These are phyloP conservation scores for Sphaceloma murrayae DNA, from an alignment of 2,329 filamentous ascomycete species.

Conservation along the genomic window DNA sequence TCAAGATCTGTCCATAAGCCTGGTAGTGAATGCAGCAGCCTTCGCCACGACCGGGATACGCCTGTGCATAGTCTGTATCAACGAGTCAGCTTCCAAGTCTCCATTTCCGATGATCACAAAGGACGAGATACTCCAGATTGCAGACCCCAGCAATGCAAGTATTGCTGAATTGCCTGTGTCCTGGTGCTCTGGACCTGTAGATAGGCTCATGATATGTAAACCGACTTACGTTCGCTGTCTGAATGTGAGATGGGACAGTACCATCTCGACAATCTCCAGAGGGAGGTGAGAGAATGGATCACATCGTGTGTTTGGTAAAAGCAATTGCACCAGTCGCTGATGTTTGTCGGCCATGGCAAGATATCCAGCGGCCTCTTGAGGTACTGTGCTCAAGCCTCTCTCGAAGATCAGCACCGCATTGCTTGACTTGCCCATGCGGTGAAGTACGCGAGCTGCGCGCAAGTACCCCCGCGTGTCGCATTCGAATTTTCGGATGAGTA, in stretches of 20 bases:
- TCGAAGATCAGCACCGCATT: slow-evolving; percentile 48
- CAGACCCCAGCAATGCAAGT: no score
- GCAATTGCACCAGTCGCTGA: slow-evolving; percentile 35
- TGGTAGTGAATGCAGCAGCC: slow-evolving; percentile 39
- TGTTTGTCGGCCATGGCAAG: slow-evolving; percentile 30
- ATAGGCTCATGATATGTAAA: no score
- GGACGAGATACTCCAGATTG: no score
- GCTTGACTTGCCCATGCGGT: slow-evolving; percentile 42
- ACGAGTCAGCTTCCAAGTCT: no score
- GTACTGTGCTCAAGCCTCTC: slow-evolving; percentile 44
- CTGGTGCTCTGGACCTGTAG: no score
- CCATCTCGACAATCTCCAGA: slow-evolving; percentile 43
- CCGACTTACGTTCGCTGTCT: slow-evolving; percentile 39
- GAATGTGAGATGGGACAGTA: slow-evolving; percentile 46
- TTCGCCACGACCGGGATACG: slow-evolving; percentile 48
- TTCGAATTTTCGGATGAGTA: slow-evolving; percentile 44
- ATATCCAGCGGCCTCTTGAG: slow-evolving; percentile 1
- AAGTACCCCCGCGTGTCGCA: slow-evolving; percentile 50
- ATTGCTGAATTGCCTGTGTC: no score
- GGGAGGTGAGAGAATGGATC: slow-evolving; percentile 48
- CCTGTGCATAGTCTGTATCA: slow-evolving; percentile 38
- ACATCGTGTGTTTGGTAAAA: slow-evolving; percentile 35
- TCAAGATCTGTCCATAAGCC: slow-evolving; percentile 47
- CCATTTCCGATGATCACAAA: no score
- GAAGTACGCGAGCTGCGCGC: slow-evolving; percentile 42